Conservation (phyloP, 768 basidiomycete genomes). For the Boletus sp. region DNA sequence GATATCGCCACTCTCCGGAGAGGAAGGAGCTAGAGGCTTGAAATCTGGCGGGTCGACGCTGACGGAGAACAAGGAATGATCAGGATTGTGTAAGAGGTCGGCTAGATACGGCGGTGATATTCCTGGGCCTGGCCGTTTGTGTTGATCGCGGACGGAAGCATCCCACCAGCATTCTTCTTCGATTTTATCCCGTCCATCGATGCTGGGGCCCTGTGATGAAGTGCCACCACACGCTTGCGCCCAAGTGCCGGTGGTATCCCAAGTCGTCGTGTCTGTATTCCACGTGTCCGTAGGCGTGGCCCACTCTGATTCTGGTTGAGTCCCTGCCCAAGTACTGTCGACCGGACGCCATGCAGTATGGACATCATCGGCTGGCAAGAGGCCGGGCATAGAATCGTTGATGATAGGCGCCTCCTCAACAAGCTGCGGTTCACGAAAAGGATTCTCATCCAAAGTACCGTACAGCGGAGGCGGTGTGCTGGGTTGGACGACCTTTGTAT, state of each 20-base stretch:
- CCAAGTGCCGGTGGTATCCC: conserved; percentile 29
- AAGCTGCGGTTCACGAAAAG: conserved; percentile 57
- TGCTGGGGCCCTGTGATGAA: conserved; percentile 36
- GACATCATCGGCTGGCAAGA: conserved; percentile 37
- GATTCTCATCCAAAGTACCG: conserved; percentile 17
- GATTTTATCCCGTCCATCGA: conserved; percentile 56
- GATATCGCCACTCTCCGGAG: conserved; percentile 19
- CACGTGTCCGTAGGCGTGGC: conserved; percentile 14
- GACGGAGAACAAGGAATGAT: conserved; percentile 70
- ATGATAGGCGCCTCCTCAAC: conserved; percentile 42
- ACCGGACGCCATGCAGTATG: conserved; percentile 18
- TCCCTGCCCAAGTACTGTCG: conserved; percentile 16
- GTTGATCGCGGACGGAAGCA: conserved; percentile 40
- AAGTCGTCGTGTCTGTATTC: conserved; percentile 23
- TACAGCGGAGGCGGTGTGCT: conserved; percentile 30
- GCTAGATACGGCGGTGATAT: conserved; percentile 67
- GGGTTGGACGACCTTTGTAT: conserved; percentile 35
- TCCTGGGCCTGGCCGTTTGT: conserved; percentile 65
- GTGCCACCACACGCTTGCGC: conserved; percentile 16
- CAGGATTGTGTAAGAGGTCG: conserved; percentile 66
- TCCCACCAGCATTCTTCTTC: conserved; percentile 78
- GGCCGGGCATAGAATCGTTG: conserved; percentile 36
- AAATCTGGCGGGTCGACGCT: conserved; percentile 39
- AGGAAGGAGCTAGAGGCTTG: conserved; percentile 20
- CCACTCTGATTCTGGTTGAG: conserved; percentile 11